Conservation (phyloP, 2,329 filamentous ascomycete species). For the Colletotrichum limetticola region DNA sequence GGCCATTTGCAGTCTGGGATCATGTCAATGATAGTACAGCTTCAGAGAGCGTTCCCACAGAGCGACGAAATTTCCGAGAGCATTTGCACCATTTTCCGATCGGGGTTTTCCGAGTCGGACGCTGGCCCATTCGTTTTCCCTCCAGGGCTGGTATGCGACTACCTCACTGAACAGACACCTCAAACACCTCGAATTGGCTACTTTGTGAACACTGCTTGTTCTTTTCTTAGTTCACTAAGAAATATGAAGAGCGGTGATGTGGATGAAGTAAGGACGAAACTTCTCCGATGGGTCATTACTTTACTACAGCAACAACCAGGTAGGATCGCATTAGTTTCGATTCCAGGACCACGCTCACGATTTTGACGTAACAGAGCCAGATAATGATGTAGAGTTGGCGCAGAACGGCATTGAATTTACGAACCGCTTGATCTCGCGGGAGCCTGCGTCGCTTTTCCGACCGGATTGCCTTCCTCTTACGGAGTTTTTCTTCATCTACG, state of each 20-base stretch:
- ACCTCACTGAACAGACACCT: constrained; percentile 68
- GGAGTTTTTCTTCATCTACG: constrained; percentile 77
- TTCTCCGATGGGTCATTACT: constrained; percentile 71
- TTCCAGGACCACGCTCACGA: constrained; percentile 15
- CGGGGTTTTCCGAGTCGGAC: constrained; percentile 79
- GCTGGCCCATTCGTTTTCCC: constrained; percentile 83
- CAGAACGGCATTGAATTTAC: constrained; percentile 81
- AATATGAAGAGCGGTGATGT: constrained; percentile 55
- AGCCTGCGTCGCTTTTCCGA: constrained; percentile 69
- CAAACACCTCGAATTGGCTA: constrained; percentile 75
- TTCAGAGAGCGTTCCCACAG: constrained; percentile 63
- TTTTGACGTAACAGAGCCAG: constrained; percentile 55
- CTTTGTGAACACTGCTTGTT: constrained; percentile 77
- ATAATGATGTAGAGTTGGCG: constrained; percentile 76
- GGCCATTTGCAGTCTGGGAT: constrained; percentile 56
- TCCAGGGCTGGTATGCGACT: constrained; percentile 71
- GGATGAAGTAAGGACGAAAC: constrained; percentile 58
- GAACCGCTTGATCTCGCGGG: constrained; percentile 69
- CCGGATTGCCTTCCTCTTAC: constrained; percentile 66
- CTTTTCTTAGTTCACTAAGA: constrained; percentile 72
- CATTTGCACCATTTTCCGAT: constrained; percentile 76
- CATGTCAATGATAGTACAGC: constrained; percentile 56
- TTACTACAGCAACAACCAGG: constrained; percentile 72
- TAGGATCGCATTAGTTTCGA: constrained; percentile 43
- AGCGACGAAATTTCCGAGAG: constrained; percentile 77